These are phyloP conservation scores for Cordyceps farinosa DNA, from an alignment of 2,329 filamentous ascomycete genomes.

Conservation along the genomic window DNA sequence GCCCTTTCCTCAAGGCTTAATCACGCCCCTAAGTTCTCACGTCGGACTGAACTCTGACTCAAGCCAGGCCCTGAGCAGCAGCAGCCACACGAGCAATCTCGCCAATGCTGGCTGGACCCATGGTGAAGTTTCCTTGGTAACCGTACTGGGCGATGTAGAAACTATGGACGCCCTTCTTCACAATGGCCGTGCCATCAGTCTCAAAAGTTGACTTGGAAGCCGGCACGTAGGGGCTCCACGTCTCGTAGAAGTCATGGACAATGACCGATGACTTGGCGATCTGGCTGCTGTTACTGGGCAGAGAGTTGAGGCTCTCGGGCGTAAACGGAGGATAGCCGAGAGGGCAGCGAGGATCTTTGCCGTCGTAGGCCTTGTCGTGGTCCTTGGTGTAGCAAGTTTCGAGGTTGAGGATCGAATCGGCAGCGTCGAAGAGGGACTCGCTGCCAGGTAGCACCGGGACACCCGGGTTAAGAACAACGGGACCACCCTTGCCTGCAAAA, in stretches of 20 bases:
- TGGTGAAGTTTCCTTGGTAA: conserved; percentile 11
- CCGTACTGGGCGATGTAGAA: conserved; percentile 11
- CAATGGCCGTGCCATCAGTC: not conserved
- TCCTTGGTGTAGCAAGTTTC: conserved; percentile 14
- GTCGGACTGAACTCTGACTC: not conserved
- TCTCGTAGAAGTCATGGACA: conserved; percentile 14
- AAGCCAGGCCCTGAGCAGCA: not conserved
- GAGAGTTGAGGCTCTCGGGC: not conserved
- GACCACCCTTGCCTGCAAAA: not conserved
- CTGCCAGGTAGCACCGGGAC: not conserved
- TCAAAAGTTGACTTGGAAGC: conserved; percentile 1
- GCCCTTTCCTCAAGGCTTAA: no score
- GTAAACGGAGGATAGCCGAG: conserved; percentile 6
- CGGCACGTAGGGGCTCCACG: conserved; percentile 1
- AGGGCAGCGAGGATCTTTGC: not conserved
- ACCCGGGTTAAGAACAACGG: conserved; percentile 5
- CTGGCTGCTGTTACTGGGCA: conserved; percentile 1
- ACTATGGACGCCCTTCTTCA: conserved; percentile 7
- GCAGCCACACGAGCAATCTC: conserved; percentile 5
- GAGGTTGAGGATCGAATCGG: conserved; percentile 6
- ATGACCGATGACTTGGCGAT: not conserved
- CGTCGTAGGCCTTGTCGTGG: not conserved
- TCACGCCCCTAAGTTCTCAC: no score
- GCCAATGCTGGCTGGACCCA: not conserved
- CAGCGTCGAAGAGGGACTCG: not conserved